A percentile compares a stretch with the other conserved stretches of the same genome.
phyloP scores from a whole-genome alignment of 2,329 filamentous ascomycete genomes.

The Fusarium camptoceras region DNA sequence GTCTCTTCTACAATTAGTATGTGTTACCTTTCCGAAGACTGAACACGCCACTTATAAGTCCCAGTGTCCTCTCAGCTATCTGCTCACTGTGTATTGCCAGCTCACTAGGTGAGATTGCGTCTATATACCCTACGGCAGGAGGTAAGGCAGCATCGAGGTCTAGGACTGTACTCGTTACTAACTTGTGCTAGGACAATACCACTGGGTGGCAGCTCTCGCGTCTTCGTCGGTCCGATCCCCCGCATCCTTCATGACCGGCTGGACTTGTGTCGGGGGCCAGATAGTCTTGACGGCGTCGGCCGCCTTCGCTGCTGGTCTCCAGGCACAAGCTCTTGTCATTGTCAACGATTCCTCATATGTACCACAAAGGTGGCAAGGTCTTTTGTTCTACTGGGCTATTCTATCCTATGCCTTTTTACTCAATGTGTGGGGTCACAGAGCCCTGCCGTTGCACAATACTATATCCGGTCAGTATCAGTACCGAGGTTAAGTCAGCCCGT shows the following conservation, averaged over 20 bases:
- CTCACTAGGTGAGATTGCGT: conserved; percentile 37
- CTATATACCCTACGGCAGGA: conserved; percentile 40
- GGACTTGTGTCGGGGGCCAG: conserved; percentile 58
- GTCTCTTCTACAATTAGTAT: conserved; percentile 54
- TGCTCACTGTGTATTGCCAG: conserved; percentile 33
- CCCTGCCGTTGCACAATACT: conserved; percentile 53
- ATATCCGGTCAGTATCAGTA: conserved; percentile 22
- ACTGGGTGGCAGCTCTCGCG: conserved; percentile 38
- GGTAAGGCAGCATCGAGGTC: background rate
- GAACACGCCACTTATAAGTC: background rate
- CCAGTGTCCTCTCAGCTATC: conserved; percentile 26
- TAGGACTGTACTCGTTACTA: background rate
- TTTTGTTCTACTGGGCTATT: conserved; percentile 61
- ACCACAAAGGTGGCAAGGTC: conserved; percentile 58
- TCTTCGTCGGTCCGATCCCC: conserved; percentile 19
- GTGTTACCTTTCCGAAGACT: rapidly evolving
- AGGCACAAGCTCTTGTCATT: conserved; percentile 57
- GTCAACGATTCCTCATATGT: conserved; percentile 56
- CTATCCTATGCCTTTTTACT: conserved; percentile 52
- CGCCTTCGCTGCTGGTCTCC: conserved; percentile 59
- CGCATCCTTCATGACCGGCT: conserved; percentile 28
- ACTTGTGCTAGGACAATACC: conserved; percentile 30
- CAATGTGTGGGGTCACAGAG: conserved; percentile 57
- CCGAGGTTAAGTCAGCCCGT: rapidly evolving
- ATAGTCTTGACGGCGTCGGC: conserved; percentile 60